phyloP scores from a whole-genome alignment of 805 yeast genomes.

The Sungouiozyma ichnusensis region DNA sequence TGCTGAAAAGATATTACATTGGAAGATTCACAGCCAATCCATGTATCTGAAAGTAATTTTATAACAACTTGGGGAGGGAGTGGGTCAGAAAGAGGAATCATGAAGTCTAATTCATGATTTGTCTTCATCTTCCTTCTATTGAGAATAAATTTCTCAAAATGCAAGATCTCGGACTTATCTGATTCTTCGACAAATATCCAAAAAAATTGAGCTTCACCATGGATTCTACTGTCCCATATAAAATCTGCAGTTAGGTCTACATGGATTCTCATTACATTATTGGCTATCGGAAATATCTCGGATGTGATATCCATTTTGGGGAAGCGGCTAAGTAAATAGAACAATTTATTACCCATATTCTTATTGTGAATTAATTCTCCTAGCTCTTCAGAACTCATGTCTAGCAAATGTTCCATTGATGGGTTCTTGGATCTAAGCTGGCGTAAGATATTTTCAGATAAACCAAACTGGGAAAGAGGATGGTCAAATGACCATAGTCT shows the following conservation, averaged over 20 bases:
- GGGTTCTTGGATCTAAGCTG: constrained; percentile 56
- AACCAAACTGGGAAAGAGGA: constrained; percentile 78
- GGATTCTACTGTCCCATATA: constrained; percentile 71
- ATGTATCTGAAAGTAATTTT: constrained; percentile 68
- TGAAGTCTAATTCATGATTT: constrained; percentile 72
- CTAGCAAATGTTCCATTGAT: constrained; percentile 60
- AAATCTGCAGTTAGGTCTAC: constrained; percentile 65
- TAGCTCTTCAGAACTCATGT: constrained; percentile 61
- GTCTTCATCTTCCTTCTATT: constrained; percentile 44
- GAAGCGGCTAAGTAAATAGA: constrained; percentile 53
- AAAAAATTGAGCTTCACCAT: constrained; percentile 76
- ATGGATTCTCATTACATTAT: constrained; percentile 75
- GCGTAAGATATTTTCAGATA: constrained; percentile 56
- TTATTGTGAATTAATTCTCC: constrained; percentile 85
- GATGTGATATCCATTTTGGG: constrained; percentile 70
- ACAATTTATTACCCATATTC: constrained; percentile 57
- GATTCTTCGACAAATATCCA: constrained; percentile 92
- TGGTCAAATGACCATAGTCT: constrained; percentile 85
- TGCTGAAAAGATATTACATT: constrained; percentile 83
- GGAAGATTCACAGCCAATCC: constrained; percentile 78
- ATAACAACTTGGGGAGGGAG: constrained; percentile 82
- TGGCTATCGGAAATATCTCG: constrained; percentile 81
- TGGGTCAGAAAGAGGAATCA: constrained; percentile 85
- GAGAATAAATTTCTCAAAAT: constrained; percentile 70
- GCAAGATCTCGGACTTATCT: constrained; percentile 60